Base-by-base conservation (phyloP, 1,284 basidiomycete species). In the Porodaedalea pini region DNA sequence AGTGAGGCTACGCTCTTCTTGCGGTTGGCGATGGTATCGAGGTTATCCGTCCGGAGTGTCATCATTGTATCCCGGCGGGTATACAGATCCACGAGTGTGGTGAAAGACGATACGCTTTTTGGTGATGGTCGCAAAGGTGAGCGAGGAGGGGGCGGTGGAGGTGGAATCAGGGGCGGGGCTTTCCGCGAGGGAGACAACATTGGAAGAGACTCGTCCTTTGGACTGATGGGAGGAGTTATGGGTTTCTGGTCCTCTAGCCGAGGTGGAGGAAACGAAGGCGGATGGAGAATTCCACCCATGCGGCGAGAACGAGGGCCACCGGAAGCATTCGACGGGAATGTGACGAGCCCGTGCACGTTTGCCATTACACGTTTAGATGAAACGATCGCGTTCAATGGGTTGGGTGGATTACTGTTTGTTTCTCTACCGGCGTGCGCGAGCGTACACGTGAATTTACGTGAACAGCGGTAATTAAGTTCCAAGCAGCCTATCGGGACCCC, bases 221-320 rank as follows among this genome's bases (percentile, higher is more conserved):
- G 54, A 36, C 54, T 56, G 29, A 49, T 37, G 43, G 58, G 54
- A 53, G 58, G 54, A 44, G 58, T 56, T 39, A 50, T 53, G 54
- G 39, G 40, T 37, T 47, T 56, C 19, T 40, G 37, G 19, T 51
- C 53, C 36, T 37, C 34, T 51, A 47, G 32, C 19, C 52, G 50
- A 29, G 50, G 54, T 44, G 43, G 45, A 59, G 37, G 57, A 55
- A 59, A 55, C 31, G 53, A 48, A 41, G 52, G 34, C 11, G 40
- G 52, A 34, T 49, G 50, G 31, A 60, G 40, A 47, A 56, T 43
- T 34, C 58, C 48, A 43, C 54, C 54, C 58, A 60, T 56, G 58
- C 58, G 58, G 54, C 58, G 58, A 47, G 58, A 60, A 40, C 58
- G 54, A 56, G 54, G 58, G 31, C 51, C 45, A 31, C 36, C 43